Evolutionary conservation across 1,284 basidiomycete genomes (phyloP), one percentile per base, ranked within the genome.

Genomic region (Cryptococcus deneoformans): DNA sequence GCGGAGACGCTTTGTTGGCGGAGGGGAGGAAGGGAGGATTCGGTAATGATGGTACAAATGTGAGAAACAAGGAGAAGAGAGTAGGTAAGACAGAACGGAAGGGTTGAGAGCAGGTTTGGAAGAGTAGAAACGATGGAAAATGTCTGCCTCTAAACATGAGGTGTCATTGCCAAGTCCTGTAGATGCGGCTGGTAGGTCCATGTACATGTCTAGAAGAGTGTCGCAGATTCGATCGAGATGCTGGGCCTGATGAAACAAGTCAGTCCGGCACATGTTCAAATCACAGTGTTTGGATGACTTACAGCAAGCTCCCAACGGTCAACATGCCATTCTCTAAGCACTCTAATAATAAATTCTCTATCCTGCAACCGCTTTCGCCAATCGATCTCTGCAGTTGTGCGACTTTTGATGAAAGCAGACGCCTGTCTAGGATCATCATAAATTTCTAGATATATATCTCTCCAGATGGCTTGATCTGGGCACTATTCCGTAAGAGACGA

Each of bases 381-480:
- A 50, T 68, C 64, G 10, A 69, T 46, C 0, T 54, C 52, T 1
- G 29, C 35, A 8, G 42, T 5, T 46, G 16, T 8, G 24, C 62
- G 45, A 1, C 39, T 36, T 10, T 3, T 10, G 9, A 50, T 34
- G 50, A 57, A 61, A 0, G 61, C 53, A 2, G 58, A 64, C 6
- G 69, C 61, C 1, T 0, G 1, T n/a, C 65, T 58, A n/a, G 74
- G 71, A 56, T 76, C 68, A 47, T 76, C 72, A 55, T 68, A 74
- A 29, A 59, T 50, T 20, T 58, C 43, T 1, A 69, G 58, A 39
- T 66, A 59, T 12, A 74, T 58, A 50, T 70, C 66, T n/a, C 70
- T 63, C 74, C 74, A 76, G 8, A 76, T 54, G 6, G 68, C 65
- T 51, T 62, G 53, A 50, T 76, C 71, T n/a, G 69, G 63, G 50